Percentiles rank a stretch among this genome's conserved stretches.
Evolutionary conservation across 2,329 filamentous ascomycete species (phyloP).

Genomic region (Pseudodiploospora longispora): DNA sequence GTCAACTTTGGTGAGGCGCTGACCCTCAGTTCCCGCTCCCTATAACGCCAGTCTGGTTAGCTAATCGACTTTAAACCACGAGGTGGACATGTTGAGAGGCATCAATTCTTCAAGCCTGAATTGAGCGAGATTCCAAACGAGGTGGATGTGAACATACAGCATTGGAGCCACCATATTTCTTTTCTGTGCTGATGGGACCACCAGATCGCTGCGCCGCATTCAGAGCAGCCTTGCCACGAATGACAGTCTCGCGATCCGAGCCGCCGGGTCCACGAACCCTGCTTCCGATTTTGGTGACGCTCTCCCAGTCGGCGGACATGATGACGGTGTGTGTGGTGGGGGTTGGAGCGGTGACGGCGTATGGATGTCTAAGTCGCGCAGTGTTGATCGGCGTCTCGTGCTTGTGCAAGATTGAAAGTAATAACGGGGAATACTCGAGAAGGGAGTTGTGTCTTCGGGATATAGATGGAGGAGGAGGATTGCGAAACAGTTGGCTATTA

Average conservation of each 20-base stretch:
- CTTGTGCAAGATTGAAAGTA: too few relatives aligned
- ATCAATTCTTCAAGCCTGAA: too few relatives aligned
- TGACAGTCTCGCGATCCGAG: constrained; percentile 71
- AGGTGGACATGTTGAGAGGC: too few relatives aligned
- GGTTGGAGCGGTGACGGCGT: constrained; percentile 14
- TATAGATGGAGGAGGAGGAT: constrained; percentile 10
- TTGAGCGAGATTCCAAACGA: background rate
- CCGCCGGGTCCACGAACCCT: constrained; percentile 63
- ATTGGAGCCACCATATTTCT: constrained; percentile 78
- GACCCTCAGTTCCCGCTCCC: constrained; percentile 56
- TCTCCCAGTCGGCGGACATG: constrained; percentile 69
- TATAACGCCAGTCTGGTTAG: constrained; percentile 6
- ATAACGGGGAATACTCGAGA: constrained; percentile 2
- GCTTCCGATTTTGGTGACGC: constrained; percentile 87
- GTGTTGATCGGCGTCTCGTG: too few relatives aligned
- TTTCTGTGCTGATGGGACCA: constrained; percentile 73
- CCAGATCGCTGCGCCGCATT: constrained; percentile 86
- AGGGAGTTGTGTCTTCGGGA: constrained; percentile 22
- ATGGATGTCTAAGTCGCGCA: too few relatives aligned
- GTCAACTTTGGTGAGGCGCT: constrained; percentile 96
- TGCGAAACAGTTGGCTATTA: too few relatives aligned
- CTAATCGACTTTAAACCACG: too few relatives aligned
- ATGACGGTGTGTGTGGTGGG: constrained; percentile 29
- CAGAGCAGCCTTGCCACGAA: constrained; percentile 72
- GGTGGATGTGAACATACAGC: constrained; percentile 26